Conservation (phyloP, 1,284 basidiomycete species). For the Austroboletus niveus region DNA sequence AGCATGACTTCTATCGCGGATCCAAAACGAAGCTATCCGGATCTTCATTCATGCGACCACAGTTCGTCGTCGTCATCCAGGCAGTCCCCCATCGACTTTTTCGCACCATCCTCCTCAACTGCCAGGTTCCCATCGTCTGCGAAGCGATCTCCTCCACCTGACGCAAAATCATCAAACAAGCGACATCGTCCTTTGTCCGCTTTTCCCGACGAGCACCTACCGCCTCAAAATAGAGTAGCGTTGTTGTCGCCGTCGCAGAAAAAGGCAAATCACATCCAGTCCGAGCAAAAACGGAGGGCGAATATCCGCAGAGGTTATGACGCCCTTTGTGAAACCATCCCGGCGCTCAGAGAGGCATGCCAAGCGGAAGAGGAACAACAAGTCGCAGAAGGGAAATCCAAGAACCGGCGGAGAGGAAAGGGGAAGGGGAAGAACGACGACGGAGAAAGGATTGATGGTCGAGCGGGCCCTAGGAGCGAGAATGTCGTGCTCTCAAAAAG, state of each 20-base stretch:
- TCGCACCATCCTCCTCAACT: conserved; percentile 15
- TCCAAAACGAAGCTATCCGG: conserved; percentile 7
- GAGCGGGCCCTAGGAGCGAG: conserved; percentile 82
- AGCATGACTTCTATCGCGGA: conserved; percentile 9
- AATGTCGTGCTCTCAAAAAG: conserved; percentile 83
- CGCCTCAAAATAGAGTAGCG: conserved; percentile 23
- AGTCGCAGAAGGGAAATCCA: conserved; percentile 32
- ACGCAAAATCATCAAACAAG: conserved; percentile 35
- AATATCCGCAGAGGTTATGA: conserved; percentile 89
- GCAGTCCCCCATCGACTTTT: conserved; percentile 25
- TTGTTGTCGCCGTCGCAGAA: conserved; percentile 80
- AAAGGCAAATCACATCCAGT: conserved; percentile 91
- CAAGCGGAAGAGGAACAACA: conserved; percentile 51
- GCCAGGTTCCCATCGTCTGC: conserved; percentile 9
- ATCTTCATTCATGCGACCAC: conserved; percentile 13
- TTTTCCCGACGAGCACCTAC: conserved; percentile 16
- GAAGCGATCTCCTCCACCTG: conserved; percentile 32
- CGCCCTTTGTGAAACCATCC: conserved; percentile 75
- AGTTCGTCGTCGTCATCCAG: conserved; percentile 29
- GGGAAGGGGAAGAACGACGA: conserved; percentile 38
- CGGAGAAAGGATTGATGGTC: conserved; percentile 68
- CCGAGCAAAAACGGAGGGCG: conserved; percentile 86
- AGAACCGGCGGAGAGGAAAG: conserved; percentile 24
- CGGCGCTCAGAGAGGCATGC: conserved; percentile 77
- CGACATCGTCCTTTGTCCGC: conserved; percentile 24